A percentile compares a stretch with the other conserved stretches of the same genome.
Evolutionary conservation across 352 stramenopile genomes (phyloP).

Genomic region (Globisporangium acanthophoron): DNA sequence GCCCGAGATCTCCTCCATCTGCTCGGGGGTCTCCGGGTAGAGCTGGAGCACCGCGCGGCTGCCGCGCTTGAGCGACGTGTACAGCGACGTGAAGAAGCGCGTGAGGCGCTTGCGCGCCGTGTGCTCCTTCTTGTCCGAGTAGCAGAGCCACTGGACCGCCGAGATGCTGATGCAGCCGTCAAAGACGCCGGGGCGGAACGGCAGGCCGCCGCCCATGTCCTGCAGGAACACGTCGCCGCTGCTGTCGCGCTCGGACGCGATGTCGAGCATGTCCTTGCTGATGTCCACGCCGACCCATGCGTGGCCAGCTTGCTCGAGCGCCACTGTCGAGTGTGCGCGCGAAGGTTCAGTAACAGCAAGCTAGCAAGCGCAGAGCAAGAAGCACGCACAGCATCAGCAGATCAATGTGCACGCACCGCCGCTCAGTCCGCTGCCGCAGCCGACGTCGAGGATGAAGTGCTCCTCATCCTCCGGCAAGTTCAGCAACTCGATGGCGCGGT

Average conservation of each 20-base stretch:
- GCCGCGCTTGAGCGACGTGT: constrained; percentile 81
- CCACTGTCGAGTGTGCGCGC: constrained; percentile 37
- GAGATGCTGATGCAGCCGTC: constrained; percentile 99
- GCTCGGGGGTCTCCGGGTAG: constrained; percentile 97
- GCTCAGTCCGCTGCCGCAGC: constrained; percentile 95
- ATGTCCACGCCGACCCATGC: constrained; percentile 98
- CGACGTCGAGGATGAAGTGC: constrained; percentile 94
- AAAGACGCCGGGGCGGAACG: constrained; percentile 97
- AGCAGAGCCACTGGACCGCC: constrained; percentile 99
- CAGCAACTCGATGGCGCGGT: constrained; percentile 96
- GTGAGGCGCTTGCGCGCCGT: constrained; percentile 91
- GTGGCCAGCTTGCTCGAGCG: constrained; percentile 90
- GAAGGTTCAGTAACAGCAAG: constrained; percentile 2
- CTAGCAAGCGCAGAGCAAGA: no score
- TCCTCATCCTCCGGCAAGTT: constrained; percentile 87
- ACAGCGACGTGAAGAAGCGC: constrained; percentile 96
- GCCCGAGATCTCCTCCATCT: constrained; percentile 92
- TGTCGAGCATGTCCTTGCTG: constrained; percentile 97
- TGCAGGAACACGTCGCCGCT: constrained; percentile 87
- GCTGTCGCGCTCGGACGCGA: constrained; percentile 92
- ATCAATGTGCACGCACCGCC: constrained; percentile 49
- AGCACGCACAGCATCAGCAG: neutral
- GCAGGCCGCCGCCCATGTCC: constrained; percentile 98
- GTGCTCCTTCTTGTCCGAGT: constrained; percentile 97
- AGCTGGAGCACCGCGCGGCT: constrained; percentile 97